phyloP scores from a whole-genome alignment of 2,329 filamentous ascomycete genomes.

The Claviceps humidiphila region DNA sequence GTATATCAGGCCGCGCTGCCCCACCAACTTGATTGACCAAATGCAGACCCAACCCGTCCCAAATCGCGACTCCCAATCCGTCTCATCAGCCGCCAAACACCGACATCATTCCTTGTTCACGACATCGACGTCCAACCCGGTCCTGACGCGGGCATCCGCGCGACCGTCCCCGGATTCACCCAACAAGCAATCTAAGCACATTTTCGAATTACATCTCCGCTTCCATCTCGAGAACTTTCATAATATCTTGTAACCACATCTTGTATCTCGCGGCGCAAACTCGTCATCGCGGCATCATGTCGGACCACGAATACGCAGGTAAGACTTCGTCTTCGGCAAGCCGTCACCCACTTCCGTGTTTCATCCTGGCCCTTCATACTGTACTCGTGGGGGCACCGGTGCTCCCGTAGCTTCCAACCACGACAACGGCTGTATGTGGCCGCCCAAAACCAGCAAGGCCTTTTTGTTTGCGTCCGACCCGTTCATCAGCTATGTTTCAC shows the following conservation, averaged over 20 bases:
- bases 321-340: conserved; percentile 14
- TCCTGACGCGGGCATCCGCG: background rate
- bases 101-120: background rate
- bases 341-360: background rate
- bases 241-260: no score
- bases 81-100: background rate
- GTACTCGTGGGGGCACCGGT: background rate
- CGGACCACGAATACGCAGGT: conserved; percentile 54
- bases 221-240: no score
- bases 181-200: no score
- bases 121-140: background rate
- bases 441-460: conserved; percentile 1
- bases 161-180: background rate
- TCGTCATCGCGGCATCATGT: conserved; percentile 31
- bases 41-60: background rate
- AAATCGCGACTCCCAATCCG: background rate
- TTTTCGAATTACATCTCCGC: no score
- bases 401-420: background rate
- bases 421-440: background rate
- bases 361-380: background rate
- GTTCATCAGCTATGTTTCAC: conserved; percentile 1
- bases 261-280: no score
- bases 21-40: background rate
- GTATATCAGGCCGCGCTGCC: conserved; percentile 1
- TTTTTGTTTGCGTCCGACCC: conserved; percentile 1